Conservation (phyloP, 805 yeast genomes). For the Candida stauntonica region DNA sequence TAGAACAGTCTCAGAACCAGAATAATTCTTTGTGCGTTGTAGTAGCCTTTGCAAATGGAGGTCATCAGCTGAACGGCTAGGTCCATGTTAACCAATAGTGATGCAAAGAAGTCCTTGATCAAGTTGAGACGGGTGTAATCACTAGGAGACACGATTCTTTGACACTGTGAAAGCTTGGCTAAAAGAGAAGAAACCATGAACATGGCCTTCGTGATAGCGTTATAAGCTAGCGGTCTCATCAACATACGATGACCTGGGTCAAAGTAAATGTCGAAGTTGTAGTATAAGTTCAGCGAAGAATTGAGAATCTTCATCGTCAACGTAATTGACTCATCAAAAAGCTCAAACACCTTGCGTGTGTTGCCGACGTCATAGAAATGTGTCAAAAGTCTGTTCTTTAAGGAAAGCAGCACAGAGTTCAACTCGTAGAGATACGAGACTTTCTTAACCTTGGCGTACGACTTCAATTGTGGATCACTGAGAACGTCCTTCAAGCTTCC, state of each 20-base stretch:
- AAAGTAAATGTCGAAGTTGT: slow-evolving; percentile 33
- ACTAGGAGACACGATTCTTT: slow-evolving; percentile 7
- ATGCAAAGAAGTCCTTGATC: slow-evolving; percentile 12
- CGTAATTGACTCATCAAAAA: slow-evolving; percentile 30
- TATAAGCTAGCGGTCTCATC: slow-evolving; percentile 35
- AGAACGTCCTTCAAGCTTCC: slow-evolving; percentile 24
- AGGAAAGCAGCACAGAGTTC: slow-evolving; percentile 29
- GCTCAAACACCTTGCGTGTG: slow-evolving; percentile 31
- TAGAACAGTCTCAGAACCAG: slow-evolving; percentile 15
- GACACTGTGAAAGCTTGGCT: slow-evolving; percentile 21
- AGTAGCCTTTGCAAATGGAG: slow-evolving; percentile 11
- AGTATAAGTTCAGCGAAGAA: slow-evolving; percentile 30
- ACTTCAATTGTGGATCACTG: slow-evolving; percentile 8
- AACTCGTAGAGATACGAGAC: slow-evolving; percentile 25
- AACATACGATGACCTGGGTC: slow-evolving; percentile 34
- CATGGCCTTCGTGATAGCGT: slow-evolving; percentile 13
- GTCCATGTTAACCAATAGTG: slow-evolving; percentile 9
- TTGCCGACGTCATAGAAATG: slow-evolving; percentile 35
- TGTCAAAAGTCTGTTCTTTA: slow-evolving; percentile 35
- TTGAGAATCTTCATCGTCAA: slow-evolving; percentile 31
- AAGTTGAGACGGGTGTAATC: slow-evolving; percentile 9
- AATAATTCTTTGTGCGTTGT: slow-evolving; percentile 19
- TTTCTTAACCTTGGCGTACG: slow-evolving; percentile 22
- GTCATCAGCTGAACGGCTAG: slow-evolving; percentile 15
- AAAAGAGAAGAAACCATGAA: slow-evolving; percentile 9